Conservation (phyloP, 2,329 filamentous ascomycete species). For the Xylariales sp. region DNA sequence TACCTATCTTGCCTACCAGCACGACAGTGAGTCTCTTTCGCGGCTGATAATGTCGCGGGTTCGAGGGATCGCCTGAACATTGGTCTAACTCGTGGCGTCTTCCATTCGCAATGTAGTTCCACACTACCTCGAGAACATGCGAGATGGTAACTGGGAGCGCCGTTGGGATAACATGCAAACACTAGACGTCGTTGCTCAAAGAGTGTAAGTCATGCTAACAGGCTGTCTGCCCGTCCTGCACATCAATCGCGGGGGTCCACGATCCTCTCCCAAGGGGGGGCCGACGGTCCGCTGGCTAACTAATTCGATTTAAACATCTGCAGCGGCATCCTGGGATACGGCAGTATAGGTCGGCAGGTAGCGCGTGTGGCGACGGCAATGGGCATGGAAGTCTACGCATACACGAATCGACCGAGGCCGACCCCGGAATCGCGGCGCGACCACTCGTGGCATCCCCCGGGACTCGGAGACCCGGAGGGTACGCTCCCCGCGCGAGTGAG, state of each 20-base stretch:
- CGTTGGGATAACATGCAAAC: slow-evolving; percentile 51
- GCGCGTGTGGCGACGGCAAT: slow-evolving; percentile 65
- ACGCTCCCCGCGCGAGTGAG: slow-evolving; percentile 49
- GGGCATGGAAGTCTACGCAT: slow-evolving; percentile 76
- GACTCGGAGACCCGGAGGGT: slow-evolving; percentile 63
- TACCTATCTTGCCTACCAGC: slow-evolving; percentile 63
- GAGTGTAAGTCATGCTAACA: slow-evolving; percentile 56
- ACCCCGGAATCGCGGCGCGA: slow-evolving; percentile 71
- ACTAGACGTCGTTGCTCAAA: slow-evolving; percentile 59
- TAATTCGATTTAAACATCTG: neutral
- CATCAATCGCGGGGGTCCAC: neutral
- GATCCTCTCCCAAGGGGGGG: neutral
- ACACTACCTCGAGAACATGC: slow-evolving; percentile 58
- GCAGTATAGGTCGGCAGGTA: slow-evolving; percentile 58
- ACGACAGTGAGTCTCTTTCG: slow-evolving; percentile 55
- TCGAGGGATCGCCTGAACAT: neutral
- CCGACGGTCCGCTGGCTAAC: neutral
- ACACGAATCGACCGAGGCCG: slow-evolving; percentile 70
- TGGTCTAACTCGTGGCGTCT: neutral
- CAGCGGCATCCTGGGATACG: slow-evolving; percentile 58
- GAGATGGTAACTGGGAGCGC: slow-evolving; percentile 58
- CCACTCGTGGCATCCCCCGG: slow-evolving; percentile 71
- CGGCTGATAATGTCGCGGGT: too few species aligned
- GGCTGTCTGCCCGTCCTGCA: slow-evolving; percentile 30
- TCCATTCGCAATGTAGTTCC: slow-evolving; percentile 52